These are phyloP conservation scores for Huntiella omanensis DNA, from an alignment of 2,329 filamentous ascomycete genomes.

Conservation along the genomic window DNA sequence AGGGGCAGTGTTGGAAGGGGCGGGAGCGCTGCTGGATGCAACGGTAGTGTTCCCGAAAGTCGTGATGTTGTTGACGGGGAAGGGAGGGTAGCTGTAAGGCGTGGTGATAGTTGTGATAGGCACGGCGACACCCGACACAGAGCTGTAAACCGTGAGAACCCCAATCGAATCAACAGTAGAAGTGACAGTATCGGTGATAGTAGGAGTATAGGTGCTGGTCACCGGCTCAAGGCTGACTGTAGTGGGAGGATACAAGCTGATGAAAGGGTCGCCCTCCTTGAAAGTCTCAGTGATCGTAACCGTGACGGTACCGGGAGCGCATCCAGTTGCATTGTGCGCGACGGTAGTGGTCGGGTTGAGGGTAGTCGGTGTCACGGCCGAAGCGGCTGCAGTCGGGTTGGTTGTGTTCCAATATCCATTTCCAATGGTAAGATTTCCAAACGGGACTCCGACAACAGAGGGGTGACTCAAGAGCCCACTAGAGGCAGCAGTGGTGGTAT, in stretches of 20 bases:
- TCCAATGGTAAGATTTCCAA: neutral
- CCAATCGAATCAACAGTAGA: conserved; percentile 4
- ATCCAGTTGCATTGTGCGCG: neutral
- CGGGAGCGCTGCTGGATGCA: neutral
- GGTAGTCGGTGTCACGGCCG: neutral
- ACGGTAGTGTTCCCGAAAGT: conserved; percentile 2
- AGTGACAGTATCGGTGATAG: conserved; percentile 5
- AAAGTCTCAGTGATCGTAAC: conserved; percentile 11
- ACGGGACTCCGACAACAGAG: neutral
- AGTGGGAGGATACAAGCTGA: conserved; percentile 1
- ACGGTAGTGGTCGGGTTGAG: neutral
- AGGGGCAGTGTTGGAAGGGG: neutral
- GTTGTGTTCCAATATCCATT: too few relatives aligned
- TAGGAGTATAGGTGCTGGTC: conserved; percentile 8
- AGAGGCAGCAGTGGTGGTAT: too few relatives aligned
- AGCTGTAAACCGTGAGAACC: conserved; percentile 7
- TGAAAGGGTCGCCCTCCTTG: neutral
- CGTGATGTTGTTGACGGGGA: conserved; percentile 6
- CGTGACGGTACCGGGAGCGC: neutral
- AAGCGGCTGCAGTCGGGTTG: neutral
- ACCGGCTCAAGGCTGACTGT: neutral
- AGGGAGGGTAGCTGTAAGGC: conserved; percentile 6
- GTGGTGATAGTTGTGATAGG: conserved; percentile 9
- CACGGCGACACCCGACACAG: conserved; percentile 4
- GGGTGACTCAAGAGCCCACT: too few relatives aligned